Conservation (phyloP, 75 land plant species). For the Chamaecyparis obtusa region DNA sequence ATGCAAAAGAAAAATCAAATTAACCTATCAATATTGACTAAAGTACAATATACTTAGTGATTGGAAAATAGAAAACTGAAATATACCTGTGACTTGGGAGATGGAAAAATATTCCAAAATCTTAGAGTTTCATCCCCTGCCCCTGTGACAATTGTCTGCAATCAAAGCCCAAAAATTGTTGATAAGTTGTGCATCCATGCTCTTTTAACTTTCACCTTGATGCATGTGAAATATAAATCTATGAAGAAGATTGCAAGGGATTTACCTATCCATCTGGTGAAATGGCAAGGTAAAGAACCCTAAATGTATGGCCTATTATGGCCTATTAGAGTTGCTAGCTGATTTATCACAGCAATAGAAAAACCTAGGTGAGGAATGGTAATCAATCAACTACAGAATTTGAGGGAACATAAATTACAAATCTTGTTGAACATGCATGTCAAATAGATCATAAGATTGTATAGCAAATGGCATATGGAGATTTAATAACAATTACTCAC, state of each 20-base stretch:
- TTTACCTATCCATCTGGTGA: constrained; percentile 93
- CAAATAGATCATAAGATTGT: not conserved
- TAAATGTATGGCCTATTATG: constrained; percentile 58
- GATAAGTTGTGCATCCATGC: not conserved
- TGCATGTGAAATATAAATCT: not conserved
- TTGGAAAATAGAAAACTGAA: not conserved
- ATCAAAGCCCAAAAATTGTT: constrained; percentile 4
- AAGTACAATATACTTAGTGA: not conserved
- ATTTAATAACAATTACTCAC: not conserved
- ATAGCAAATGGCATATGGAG: not conserved
- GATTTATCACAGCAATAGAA: constrained; percentile 13
- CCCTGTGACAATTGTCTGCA: constrained; percentile 81
- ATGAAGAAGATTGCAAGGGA: not conserved
- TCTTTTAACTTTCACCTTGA: not conserved
- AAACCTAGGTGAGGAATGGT: not conserved
- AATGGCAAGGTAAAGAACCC: constrained; percentile 83
- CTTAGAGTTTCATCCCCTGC: constrained; percentile 85
- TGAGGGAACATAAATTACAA: too few relatives aligned
- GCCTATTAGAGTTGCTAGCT: constrained; percentile 80
- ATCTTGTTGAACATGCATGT: not conserved
- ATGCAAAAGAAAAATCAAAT: not conserved
- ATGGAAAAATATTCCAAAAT: constrained; percentile 87
- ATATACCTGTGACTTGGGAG: constrained; percentile 75
- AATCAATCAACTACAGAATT: not conserved
- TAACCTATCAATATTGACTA: not conserved